A percentile compares a stretch with the other conserved stretches of the same genome.
These are phyloP conservation scores for Stereocaulon alpinum DNA, from an alignment of 495 filamentous ascomycete genomes.

Conservation along the genomic window DNA sequence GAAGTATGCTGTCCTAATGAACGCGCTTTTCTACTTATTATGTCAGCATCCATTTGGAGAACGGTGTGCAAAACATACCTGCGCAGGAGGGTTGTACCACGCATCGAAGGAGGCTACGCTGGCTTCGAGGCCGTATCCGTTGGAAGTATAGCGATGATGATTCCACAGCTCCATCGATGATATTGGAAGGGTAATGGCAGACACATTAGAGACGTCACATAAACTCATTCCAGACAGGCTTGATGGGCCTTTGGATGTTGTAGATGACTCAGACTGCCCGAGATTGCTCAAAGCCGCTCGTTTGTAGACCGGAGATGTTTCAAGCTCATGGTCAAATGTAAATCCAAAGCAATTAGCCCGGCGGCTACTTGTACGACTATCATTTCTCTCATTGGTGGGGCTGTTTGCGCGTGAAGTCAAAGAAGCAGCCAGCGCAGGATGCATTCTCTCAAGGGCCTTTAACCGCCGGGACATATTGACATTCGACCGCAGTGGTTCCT, in stretches of 20 bases:
- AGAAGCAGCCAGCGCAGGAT: conserved; percentile 9
- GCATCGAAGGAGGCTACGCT: conserved; percentile 10
- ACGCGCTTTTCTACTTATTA: conserved; percentile 14
- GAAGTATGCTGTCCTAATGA: conserved; percentile 22
- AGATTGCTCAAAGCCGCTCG: conserved; percentile 12
- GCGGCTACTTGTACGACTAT: conserved; percentile 8
- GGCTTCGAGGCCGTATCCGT: neutral
- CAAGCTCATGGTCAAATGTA: conserved; percentile 18
- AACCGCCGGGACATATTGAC: conserved; percentile 17
- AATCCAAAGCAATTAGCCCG: conserved; percentile 1
- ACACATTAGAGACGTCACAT: conserved; percentile 17
- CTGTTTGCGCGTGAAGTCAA: neutral
- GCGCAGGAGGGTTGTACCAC: conserved; percentile 20
- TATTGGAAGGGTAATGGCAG: conserved; percentile 20
- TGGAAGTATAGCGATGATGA: conserved; percentile 15
- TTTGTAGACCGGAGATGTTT: conserved; percentile 16
- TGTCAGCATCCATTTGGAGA: neutral
- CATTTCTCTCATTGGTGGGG: conserved; percentile 3
- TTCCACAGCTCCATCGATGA: conserved; percentile 19
- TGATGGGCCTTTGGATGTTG: conserved; percentile 16
- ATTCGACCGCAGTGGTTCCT: conserved; percentile 12
- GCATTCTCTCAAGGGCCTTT: conserved; percentile 16
- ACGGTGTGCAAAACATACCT: neutral
- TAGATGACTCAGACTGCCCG: conserved; percentile 11
- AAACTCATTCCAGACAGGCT: conserved; percentile 21